These are phyloP conservation scores for Stropharia rugosoannulata DNA, from an alignment of 768 basidiomycete genomes.

Conservation along the genomic window DNA sequence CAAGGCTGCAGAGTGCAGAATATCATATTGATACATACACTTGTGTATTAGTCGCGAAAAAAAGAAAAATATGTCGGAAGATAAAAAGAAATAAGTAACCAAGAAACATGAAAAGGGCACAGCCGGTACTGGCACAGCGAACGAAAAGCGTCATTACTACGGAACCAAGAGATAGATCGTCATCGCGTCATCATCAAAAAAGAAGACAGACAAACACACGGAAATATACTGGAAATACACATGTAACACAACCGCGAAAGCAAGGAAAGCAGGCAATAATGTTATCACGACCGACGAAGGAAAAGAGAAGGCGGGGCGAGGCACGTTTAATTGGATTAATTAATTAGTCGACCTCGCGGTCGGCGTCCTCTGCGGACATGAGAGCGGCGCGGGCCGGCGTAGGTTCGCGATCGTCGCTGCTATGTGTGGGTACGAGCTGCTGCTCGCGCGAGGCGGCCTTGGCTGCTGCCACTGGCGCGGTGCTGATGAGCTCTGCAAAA, in stretches of 20 bases:
- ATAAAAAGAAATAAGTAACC: neutral
- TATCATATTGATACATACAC: constrained; percentile 13
- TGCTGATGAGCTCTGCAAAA: constrained; percentile 62
- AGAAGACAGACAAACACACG: too few species aligned
- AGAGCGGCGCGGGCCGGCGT: too few species aligned
- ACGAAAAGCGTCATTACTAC: too few species aligned
- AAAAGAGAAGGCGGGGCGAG: too few species aligned
- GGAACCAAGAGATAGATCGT: too few species aligned
- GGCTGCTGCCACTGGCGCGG: constrained; percentile 39
- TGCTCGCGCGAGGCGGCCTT: constrained; percentile 27
- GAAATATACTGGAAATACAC: neutral
- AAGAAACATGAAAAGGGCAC: constrained; percentile 1
- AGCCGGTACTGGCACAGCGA: neutral
- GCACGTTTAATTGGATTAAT: too few species aligned
- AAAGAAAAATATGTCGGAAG: neutral
- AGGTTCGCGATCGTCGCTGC: too few species aligned
- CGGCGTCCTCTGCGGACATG: too few species aligned
- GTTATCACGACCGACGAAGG: neutral
- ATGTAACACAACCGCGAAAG: constrained; percentile 7
- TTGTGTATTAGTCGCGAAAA: constrained; percentile 10
- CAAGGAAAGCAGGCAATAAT: constrained; percentile 16
- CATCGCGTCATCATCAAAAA: too few species aligned
- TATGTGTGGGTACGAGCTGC: constrained; percentile 9
- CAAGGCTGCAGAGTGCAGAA: too few species aligned
- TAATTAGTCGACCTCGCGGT: too few species aligned